A percentile compares a stretch with the other conserved stretches of the same genome.
These are phyloP conservation scores for Beauveria brongniartii DNA, from an alignment of 2,329 filamentous ascomycete species.

Conservation along the genomic window DNA sequence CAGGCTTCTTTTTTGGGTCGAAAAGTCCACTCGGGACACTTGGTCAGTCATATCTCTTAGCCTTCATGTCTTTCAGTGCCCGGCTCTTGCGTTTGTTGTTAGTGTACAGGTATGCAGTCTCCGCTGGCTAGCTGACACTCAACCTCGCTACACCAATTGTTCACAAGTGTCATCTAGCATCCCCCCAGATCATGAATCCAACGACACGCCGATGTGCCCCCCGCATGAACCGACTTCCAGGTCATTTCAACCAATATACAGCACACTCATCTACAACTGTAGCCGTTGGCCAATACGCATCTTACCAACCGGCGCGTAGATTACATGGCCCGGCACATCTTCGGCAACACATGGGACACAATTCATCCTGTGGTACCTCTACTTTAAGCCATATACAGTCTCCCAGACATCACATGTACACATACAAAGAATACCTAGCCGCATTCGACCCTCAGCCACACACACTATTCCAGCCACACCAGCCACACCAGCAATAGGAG, in stretches of 20 bases:
- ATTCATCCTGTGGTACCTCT: neutral
- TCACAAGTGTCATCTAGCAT: too few relatives aligned
- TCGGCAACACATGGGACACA: neutral
- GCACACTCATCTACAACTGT: neutral
- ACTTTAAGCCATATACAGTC: neutral
- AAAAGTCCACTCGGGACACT: too few relatives aligned
- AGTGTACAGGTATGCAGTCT: too few relatives aligned
- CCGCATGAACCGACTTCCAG: too few relatives aligned
- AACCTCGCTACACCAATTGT: too few relatives aligned
- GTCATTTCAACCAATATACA: neutral
- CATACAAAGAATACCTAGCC: neutral
- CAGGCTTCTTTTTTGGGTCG: too few relatives aligned
- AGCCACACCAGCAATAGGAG: slow-evolving; percentile 1
- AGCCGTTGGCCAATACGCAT: neutral
- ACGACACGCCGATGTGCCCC: too few relatives aligned
- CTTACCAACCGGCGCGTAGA: neutral
- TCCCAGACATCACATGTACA: neutral
- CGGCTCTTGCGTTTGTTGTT: too few relatives aligned
- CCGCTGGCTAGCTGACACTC: too few relatives aligned
- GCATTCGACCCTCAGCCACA: neutral
- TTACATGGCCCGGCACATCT: neutral
- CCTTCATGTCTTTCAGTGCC: too few relatives aligned
- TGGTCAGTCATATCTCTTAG: too few relatives aligned
- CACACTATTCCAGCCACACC: neutral
- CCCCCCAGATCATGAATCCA: too few relatives aligned